A percentile compares a stretch with the other conserved stretches of the same genome.
Evolutionary conservation across 2,329 filamentous ascomycete species (phyloP).

Genomic region (Tolypocladium tundrense): DNA sequence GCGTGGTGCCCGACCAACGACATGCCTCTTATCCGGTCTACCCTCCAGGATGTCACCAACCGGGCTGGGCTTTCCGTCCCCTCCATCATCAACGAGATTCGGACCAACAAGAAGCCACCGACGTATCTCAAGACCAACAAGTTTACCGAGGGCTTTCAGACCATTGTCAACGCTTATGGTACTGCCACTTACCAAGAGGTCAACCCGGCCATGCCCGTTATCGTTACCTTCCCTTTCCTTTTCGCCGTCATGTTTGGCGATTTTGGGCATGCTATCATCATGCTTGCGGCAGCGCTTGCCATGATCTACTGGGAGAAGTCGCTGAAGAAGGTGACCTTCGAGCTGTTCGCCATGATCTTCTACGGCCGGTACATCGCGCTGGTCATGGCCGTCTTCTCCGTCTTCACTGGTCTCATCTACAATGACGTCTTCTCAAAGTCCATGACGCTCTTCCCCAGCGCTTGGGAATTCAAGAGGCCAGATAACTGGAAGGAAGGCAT

Average conservation of each 20-base stretch:
- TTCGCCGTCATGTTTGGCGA: slow-evolving; percentile 99
- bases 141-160: slow-evolving; percentile 96
- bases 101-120: slow-evolving; percentile 92
- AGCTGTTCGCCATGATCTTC: slow-evolving; percentile 96
- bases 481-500: slow-evolving; percentile 54
- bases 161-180: slow-evolving; percentile 97
- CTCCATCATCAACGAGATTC: slow-evolving; percentile 96
- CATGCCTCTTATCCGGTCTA: slow-evolving; percentile 79
- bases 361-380: slow-evolving; percentile 98
- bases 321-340: slow-evolving; percentile 83
- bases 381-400: slow-evolving; percentile 94
- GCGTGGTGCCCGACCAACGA: slow-evolving; percentile 95
- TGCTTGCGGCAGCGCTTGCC: slow-evolving; percentile 70
- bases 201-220: slow-evolving; percentile 89
- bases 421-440: slow-evolving; percentile 96
- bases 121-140: slow-evolving; percentile 98
- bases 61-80: slow-evolving; percentile 92
- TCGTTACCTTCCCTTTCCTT: slow-evolving; percentile 97
- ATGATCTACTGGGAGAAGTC: slow-evolving; percentile 98
- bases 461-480: slow-evolving; percentile 72
- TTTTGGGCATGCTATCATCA: slow-evolving; percentile 84
- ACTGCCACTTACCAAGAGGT: slow-evolving; percentile 96
- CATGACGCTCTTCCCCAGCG: slow-evolving; percentile 77
- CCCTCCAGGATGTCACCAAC: slow-evolving; percentile 93
- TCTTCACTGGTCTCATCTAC: slow-evolving; percentile 96